Evolutionary conservation across 1,284 basidiomycete species (phyloP).

Genomic region (Trametes hirsuta): DNA sequence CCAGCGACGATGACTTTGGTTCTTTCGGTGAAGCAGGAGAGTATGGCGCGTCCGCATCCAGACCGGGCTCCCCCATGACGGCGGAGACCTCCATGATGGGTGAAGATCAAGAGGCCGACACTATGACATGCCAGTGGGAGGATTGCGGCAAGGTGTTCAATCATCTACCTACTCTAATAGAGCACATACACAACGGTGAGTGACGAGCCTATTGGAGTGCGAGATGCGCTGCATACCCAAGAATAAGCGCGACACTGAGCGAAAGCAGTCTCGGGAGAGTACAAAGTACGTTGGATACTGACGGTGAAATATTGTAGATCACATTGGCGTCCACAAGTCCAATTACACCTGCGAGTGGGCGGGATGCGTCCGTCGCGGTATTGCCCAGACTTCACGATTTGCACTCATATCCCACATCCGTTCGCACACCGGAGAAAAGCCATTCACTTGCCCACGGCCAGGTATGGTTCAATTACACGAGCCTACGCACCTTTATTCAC

Average conservation of each 20-base stretch:
- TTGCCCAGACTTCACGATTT: slow-evolving; percentile 85
- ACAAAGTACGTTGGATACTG: too few relatives aligned
- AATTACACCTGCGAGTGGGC: slow-evolving; percentile 91
- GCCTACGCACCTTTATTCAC: not conserved
- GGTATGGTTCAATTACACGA: slow-evolving; percentile 47
- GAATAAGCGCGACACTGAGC: too few relatives aligned
- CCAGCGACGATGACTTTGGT: slow-evolving; percentile 28
- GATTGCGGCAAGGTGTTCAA: slow-evolving; percentile 74
- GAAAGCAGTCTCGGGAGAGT: too few relatives aligned
- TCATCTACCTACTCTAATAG: slow-evolving; percentile 72
- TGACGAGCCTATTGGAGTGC: not conserved
- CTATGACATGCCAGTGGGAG: slow-evolving; percentile 73
- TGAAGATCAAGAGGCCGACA: slow-evolving; percentile 27
- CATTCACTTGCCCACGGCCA: slow-evolving; percentile 81
- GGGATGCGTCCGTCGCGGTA: slow-evolving; percentile 76
- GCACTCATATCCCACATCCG: slow-evolving; percentile 87
- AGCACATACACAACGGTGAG: slow-evolving; percentile 79
- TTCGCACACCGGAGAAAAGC: slow-evolving; percentile 92
- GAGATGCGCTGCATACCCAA: not conserved
- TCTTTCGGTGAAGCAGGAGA: slow-evolving; percentile 22
- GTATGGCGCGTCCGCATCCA: slow-evolving; percentile 24
- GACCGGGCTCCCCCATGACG: slow-evolving; percentile 33
- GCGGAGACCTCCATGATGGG: slow-evolving; percentile 24
- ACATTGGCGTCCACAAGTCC: slow-evolving; percentile 85
- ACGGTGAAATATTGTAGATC: slow-evolving; percentile 46